phyloP scores from a whole-genome alignment of 495 filamentous ascomycete genomes.

The Xanthoparmelia taractica region DNA sequence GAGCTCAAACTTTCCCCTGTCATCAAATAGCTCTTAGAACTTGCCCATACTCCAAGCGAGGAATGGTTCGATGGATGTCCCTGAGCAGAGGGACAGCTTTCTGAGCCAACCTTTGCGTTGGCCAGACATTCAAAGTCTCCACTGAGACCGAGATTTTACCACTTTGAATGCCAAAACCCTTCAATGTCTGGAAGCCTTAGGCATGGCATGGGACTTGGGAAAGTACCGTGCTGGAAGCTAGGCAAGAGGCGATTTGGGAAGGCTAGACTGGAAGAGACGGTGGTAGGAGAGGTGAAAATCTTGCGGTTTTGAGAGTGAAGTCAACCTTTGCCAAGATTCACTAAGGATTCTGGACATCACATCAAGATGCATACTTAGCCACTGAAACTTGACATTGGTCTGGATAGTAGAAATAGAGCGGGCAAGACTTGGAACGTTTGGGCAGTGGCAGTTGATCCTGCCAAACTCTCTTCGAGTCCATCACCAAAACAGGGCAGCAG shows the following conservation, averaged over 20 bases:
- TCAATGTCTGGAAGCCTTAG: not conserved
- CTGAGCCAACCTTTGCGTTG: not conserved
- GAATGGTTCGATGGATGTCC: not conserved
- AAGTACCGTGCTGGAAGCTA: not conserved
- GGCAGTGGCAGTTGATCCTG: not conserved
- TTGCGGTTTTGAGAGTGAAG: not conserved
- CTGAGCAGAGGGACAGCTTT: not conserved
- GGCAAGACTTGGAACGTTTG: not conserved
- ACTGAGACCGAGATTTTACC: not conserved
- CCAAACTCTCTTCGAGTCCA: not conserved
- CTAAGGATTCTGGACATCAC: not conserved
- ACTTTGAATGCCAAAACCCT: not conserved
- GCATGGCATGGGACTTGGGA: not conserved
- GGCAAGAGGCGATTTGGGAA: not conserved
- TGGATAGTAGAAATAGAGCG: not conserved
- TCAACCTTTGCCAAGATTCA: not conserved
- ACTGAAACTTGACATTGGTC: not conserved
- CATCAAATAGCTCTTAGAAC: not conserved
- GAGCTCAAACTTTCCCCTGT: not conserved
- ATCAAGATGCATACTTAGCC: conserved; percentile 2
- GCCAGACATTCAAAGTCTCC: not conserved
- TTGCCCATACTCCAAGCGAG: not conserved
- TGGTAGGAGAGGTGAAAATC: not conserved
- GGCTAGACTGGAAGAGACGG: not conserved
- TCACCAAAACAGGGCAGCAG: not conserved